These are phyloP conservation scores for Kickxella alabastrina DNA, from an alignment of 192 early-diverging fungal genomes.

Conservation along the genomic window DNA sequence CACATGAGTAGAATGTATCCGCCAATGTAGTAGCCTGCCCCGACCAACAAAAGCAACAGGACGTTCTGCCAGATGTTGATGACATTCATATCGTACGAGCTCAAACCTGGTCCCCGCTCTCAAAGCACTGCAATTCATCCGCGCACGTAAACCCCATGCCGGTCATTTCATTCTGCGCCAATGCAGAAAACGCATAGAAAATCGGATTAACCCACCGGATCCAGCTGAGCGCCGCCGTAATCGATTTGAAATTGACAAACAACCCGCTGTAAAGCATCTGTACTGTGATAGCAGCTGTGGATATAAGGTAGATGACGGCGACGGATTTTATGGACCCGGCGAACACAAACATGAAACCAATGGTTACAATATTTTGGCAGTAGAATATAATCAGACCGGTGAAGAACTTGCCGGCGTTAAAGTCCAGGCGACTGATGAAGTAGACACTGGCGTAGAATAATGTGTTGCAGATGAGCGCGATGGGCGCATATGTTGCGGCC, in stretches of 20 bases:
- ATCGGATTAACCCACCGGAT: conserved; percentile 49
- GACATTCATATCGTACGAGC: conserved; percentile 28
- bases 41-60: conserved; percentile 26
- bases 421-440: conserved; percentile 38
- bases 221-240: conserved; percentile 46
- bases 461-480: conserved; percentile 28
- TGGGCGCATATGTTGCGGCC: conserved; percentile 48
- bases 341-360: conserved; percentile 44
- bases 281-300: conserved; percentile 31
- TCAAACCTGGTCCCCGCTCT: conserved; percentile 32
- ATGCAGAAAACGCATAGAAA: conserved; percentile 41
- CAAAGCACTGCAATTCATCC: conserved; percentile 20
- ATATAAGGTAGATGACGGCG: conserved; percentile 39
- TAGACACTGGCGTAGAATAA: conserved; percentile 38
- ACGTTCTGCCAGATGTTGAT: conserved; percentile 29
- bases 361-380: conserved; percentile 35
- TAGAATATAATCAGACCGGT: conserved; percentile 27
- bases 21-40: conserved; percentile 8
- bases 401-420: conserved; percentile 39
- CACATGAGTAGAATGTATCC: conserved; percentile 38
- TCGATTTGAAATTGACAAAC: conserved; percentile 36
- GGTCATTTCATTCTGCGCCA: conserved; percentile 47
- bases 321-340: conserved; percentile 30
- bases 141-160: conserved; percentile 32
- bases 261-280: conserved; percentile 49